Evolutionary conservation across 306 rosid species (phyloP), one percentile per base, ranked within the genome.

Genomic region (Abrus pulchellus): DNA sequence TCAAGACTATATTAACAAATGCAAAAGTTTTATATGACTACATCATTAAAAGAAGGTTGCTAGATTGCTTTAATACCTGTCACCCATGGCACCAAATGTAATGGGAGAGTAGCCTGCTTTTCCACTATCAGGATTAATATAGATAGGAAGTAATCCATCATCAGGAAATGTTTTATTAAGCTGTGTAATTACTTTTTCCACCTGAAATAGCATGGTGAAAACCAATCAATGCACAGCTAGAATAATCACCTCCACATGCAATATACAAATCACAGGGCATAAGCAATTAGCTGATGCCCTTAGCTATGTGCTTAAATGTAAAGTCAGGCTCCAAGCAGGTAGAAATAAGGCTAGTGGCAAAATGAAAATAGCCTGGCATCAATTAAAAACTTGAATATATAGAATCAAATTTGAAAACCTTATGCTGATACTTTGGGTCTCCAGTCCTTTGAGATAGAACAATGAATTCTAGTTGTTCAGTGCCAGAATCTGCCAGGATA

Each of bases 41-140:
- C 38, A 74, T 82, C 60, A 20, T 4, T 41, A 63, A 80, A 80
- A 78, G 47, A 74, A 33, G 45, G 60, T 53, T 57, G 20, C 63
- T 29, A 29, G 48, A 82, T 76, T 74, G 62, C 32, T 73, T 49
- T 50, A 70, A 64, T 89, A 96, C 99, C 99, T 96, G 83, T 96
- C 99, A 62, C 99, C 99, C 98, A 96, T 96, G 76, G 99, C 99
- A 43, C 98, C 99, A 76, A 96, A 96, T 68, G 99, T 93, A 74
- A 90, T 81, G 53, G 94, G 85, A 56, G 97, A 88, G 85, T 86
- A 86, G 34, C 88, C 65, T 13, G 93, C 50, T 49, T 80, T 67
- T 77, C 97, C 99, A 54, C 85, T 88, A 12, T 68, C 75, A 63
- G 98, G 99, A 83, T 90, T 79, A 78, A 96, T 85, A 82, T 92